phyloP scores from a whole-genome alignment of 345 rosid genomes.

The Isatis tinctoria region DNA sequence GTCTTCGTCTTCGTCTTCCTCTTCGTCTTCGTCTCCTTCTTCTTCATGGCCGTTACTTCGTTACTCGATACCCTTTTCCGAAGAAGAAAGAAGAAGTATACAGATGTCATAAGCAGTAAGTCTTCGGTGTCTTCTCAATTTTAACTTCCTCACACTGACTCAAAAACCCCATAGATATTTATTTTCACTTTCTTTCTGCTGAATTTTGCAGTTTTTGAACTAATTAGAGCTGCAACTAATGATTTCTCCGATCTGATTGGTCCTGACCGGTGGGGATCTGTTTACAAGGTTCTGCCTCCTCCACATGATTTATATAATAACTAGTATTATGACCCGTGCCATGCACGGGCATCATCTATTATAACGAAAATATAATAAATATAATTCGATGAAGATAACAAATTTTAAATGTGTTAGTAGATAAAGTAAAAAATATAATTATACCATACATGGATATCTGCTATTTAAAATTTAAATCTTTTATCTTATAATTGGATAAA shows the following conservation, averaged over 20 bases:
- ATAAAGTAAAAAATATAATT: no score
- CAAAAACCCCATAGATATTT: not conserved
- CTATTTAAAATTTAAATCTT: no score
- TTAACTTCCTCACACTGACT: not conserved
- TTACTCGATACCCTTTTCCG: conserved; percentile 5
- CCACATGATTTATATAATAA: not conserved
- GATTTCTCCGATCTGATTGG: conserved; percentile 35
- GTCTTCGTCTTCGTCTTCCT: not conserved
- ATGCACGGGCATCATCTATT: no score
- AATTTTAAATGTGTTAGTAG: no score
- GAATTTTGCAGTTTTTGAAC: conserved; percentile 3
- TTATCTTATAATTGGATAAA: no score
- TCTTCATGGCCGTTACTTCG: conserved; percentile 11
- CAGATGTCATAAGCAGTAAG: not conserved
- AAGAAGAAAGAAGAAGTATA: conserved; percentile 42
- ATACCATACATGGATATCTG: no score
- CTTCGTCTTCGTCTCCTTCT: not conserved
- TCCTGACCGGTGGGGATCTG: conserved; percentile 28
- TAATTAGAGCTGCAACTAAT: conserved; percentile 38
- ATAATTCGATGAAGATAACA: no score
- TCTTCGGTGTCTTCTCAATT: not conserved
- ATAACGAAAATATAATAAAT: no score
- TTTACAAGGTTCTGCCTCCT: conserved; percentile 32
- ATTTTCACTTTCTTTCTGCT: not conserved
- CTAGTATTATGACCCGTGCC: no score